phyloP scores from a whole-genome alignment of 345 rosid species.

The Euphorbia peplus region DNA sequence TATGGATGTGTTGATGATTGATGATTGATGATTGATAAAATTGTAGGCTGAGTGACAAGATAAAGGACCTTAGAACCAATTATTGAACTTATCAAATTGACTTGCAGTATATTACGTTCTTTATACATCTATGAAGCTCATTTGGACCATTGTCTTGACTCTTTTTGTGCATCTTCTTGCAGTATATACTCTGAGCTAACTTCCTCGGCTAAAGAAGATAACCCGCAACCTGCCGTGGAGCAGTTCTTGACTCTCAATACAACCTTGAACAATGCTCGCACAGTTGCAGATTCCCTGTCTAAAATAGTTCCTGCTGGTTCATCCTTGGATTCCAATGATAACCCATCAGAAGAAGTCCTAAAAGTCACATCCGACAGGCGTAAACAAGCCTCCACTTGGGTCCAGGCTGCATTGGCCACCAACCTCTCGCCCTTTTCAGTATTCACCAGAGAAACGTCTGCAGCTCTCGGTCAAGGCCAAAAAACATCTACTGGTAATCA shows the following conservation, averaged over 20 bases:
- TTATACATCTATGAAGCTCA: neutral
- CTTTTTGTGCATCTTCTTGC: slow-evolving; percentile 26
- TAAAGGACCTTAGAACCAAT: too few species aligned
- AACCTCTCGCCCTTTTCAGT: slow-evolving; percentile 75
- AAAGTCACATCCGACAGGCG: slow-evolving; percentile 56
- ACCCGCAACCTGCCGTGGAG: slow-evolving; percentile 85
- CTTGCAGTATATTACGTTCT: too few species aligned
- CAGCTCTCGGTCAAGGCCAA: slow-evolving; percentile 33
- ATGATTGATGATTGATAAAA: too few species aligned
- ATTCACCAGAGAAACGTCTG: slow-evolving; percentile 45
- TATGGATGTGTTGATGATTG: too few species aligned
- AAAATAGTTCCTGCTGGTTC: slow-evolving; percentile 41
- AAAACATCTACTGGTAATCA: slow-evolving; percentile 38
- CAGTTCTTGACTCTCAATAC: slow-evolving; percentile 77
- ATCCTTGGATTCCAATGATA: slow-evolving; percentile 53
- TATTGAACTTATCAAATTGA: too few species aligned
- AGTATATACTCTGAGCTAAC: slow-evolving; percentile 72
- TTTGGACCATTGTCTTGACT: neutral
- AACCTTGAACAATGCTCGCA: slow-evolving; percentile 48
- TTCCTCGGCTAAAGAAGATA: slow-evolving; percentile 74
- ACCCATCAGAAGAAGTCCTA: slow-evolving; percentile 61
- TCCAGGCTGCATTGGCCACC: slow-evolving; percentile 83
- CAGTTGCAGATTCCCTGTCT: slow-evolving; percentile 57
- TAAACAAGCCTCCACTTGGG: slow-evolving; percentile 76
- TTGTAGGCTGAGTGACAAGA: too few species aligned